These are phyloP conservation scores for Ustilago curta DNA, from an alignment of 1,284 basidiomycete genomes.

Conservation along the genomic window DNA sequence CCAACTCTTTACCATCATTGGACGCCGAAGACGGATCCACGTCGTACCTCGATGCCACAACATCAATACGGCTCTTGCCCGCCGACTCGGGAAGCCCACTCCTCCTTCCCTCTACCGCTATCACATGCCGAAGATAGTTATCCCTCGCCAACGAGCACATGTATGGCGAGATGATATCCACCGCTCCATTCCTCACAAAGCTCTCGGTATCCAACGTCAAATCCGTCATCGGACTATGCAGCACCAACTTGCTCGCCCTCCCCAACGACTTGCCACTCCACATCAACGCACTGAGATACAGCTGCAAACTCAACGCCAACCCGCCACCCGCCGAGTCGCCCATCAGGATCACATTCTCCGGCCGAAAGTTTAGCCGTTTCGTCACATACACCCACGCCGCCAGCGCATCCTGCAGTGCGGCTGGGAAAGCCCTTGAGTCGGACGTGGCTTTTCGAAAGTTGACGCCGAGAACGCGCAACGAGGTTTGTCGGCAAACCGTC, in stretches of 20 bases:
- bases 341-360: conserved; percentile 40
- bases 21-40: conserved; percentile 10
- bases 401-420: conserved; percentile 35
- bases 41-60: conserved; percentile 11
- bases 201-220: conserved; percentile 18
- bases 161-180: conserved; percentile 33
- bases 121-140: conserved; percentile 36
- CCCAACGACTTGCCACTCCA: conserved; percentile 17
- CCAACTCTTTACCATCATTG: background rate
- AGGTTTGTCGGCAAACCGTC: conserved; percentile 35
- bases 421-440: conserved; percentile 18
- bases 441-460: conserved; percentile 36
- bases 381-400: conserved; percentile 43
- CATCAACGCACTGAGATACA: conserved; percentile 24
- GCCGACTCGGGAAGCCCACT: background rate
- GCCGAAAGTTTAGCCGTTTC: conserved; percentile 21
- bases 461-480: conserved; percentile 36
- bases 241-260: conserved; percentile 21
- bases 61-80: background rate
- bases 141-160: conserved; percentile 36
- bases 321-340: conserved; percentile 34
- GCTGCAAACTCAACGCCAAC: conserved; percentile 20
- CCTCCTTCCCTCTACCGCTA: conserved; percentile 5
- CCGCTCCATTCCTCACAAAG: conserved; percentile 11
- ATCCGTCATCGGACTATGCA: conserved; percentile 37